Conservation (phyloP, 2,329 filamentous ascomycete genomes). For the Chaetomiaceae sp. region DNA sequence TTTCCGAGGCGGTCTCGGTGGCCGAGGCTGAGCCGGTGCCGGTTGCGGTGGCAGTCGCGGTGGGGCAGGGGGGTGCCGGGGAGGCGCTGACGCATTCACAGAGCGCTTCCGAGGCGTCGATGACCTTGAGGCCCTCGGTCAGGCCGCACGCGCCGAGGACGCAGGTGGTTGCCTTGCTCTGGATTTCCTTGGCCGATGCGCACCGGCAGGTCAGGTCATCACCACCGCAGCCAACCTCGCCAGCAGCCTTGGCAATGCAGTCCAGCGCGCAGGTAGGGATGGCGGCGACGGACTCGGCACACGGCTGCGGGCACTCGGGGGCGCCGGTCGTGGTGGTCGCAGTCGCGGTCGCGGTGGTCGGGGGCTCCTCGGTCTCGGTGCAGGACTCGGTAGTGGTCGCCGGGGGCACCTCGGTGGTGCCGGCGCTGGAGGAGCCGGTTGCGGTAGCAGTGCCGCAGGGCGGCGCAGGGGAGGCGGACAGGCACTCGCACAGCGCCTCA, state of each 20-base stretch:
- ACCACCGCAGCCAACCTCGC: constrained; percentile 2
- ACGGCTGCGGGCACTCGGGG: neutral
- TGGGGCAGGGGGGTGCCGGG: neutral
- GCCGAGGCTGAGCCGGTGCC: neutral
- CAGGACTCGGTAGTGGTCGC: neutral
- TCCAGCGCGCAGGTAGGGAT: constrained; percentile 5
- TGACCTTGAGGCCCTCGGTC: neutral
- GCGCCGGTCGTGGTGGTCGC: neutral
- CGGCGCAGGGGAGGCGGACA: neutral
- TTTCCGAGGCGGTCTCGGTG: neutral
- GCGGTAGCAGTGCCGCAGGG: neutral
- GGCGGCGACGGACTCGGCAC: neutral
- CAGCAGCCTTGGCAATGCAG: constrained; percentile 9
- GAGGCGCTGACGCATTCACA: constrained; percentile 7
- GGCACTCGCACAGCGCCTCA: constrained; percentile 7
- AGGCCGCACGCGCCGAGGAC: constrained; percentile 8
- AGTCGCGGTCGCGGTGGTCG: neutral
- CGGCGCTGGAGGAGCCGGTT: neutral
- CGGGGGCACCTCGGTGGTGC: too few relatives aligned
- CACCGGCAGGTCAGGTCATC: constrained; percentile 9
- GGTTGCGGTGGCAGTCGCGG: neutral
- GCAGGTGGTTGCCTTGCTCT: constrained; percentile 3
- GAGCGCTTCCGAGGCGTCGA: neutral
- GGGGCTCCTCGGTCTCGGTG: neutral
- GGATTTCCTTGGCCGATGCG: constrained; percentile 6